Evolutionary conservation across 2,329 filamentous ascomycete species (phyloP), one percentile per base, ranked within the genome.

Genomic region (Colletotrichum sp.): DNA sequence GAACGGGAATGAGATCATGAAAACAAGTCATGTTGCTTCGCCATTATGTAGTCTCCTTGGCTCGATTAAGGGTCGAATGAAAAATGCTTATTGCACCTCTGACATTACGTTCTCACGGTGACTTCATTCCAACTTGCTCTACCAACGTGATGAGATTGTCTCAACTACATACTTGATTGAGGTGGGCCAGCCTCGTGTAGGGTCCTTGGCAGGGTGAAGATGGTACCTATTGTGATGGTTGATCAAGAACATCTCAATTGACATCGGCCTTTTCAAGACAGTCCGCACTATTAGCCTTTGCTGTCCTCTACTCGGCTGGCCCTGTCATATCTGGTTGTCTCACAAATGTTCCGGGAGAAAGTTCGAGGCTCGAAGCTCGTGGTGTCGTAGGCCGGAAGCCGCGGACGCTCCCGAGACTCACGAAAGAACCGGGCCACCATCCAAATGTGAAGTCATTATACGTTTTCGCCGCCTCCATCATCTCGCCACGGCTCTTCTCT

Each of bases 1-100:
- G 74, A 69, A 75, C 22, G 70, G 74, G 66, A 73, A 75, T 69
- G 74, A 75, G 70, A 75, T 69, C 44, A 75, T 69, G 74, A 75
- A 52, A 65, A 48, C 22, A 52, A 67, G 28, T 60, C 70, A 75
- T 75, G 70, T 75, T 75, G 70, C 64, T 73, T 75, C 73, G 74
- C 59, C 70, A 73, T 24, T 30, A 65, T 75, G 74, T 75, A 73
- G 64, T 75, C 57, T 75, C 57, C 55, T 75, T 64, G 73, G 57
- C 70, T 68, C 57, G 59, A 68, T 22, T 48, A 32, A 26, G 36
- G 57, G 32, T 65, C 70, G 59, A 75, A 75, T 75, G 70, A 72
- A 36, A 66, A 70, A 65, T 75, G 70, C 69, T 67, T 67, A 67
- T 55, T 67, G n/a, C 26, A 22, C 36, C 55, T 71, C 66, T 66